Base-by-base conservation (phyloP, 257 asterid species). In the Plantago major region DNA sequence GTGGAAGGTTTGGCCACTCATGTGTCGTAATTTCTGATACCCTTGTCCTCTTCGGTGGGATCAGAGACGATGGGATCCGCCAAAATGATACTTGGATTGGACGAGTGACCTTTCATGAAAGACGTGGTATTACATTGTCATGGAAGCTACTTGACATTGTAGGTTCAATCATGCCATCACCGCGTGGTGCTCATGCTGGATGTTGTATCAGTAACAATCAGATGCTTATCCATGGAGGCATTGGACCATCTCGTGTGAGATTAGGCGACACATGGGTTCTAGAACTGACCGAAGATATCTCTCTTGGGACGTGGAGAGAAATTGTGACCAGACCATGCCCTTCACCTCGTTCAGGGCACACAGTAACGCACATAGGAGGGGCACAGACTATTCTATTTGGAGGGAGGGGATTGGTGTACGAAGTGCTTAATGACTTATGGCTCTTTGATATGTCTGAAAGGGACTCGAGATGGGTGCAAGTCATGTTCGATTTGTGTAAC, bases 131-230 rank as follows among this genome's bases (percentile, higher is more conserved):
- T 44, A 72, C 91, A 10, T 65, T 91, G 66, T 80, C 94, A 14
- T 91, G 98, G 98, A 64, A 76, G 60, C 82, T 81, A 26, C 90
- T 91, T 28, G 84, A 84, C 16, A 52, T 52, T 15, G 75, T 84
- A 0, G 84, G 81, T 43, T 43, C 82, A 3, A 50, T 61, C 17
- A 79, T 69, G 8, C 93, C 97, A 26, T 86, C 87, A 3, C 93
- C 98, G 0, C 81, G 98, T 10, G 98, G 98, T 0, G 98, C 98
- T 55, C 98, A 92, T 50, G 95, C 97, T 1, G 95, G 86, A 52
- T 86, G 97, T 61, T 73, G 75, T 79, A 62, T 88, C 5, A 87
- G 80, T 14, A 69, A 64, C 58, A 77, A 62, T 55, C 77, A 71
- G 57, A 80, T 92, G 87, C 82, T 91, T 16, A 64, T 88, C 75